Evolutionary conservation across 164 flowering plant genomes (phyloP), one percentile per base, ranked within the genome.

Genomic region (Aristolochia fimbriata): DNA sequence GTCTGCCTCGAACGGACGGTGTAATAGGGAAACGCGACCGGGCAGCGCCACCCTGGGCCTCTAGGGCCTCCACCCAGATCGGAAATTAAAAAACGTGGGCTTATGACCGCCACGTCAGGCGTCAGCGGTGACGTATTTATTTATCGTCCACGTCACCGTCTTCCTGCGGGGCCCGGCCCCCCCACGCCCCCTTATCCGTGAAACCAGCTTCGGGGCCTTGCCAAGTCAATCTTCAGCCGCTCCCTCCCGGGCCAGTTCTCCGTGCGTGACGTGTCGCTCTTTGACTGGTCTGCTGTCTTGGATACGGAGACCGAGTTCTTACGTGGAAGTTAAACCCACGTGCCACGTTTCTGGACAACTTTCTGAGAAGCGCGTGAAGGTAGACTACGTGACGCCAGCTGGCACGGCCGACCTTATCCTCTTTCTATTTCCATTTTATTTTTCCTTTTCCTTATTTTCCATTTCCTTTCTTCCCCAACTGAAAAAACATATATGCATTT

Each of bases 361-460:
- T 37, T 10, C 51, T 5, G 22, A 47, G 49, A 27, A n/a, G 58
- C 51, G 49, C 61, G 49, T 25, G 58, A 24, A 5, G 15, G 22
- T 15, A 0, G 53, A 48, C 59, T 33, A 27, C 70, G 62, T 67
- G 68, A 21, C 62, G 73, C 79, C 81, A 77, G 71, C 72, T 80
- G 81, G 79, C 76, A 66, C 77, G 75, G 76, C 75, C 79, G 71
- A 75, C 82, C 82, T 81, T 81, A 81, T 81, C 81, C 79, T 62
- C 58, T 76, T 64, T 59, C 12, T 5, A 47, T 14, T 9, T 60
- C 48, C n/a, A 23, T 23, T 30, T 51, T 47, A 52, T 51, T 61
- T 57, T 64, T 52, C 53, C 51, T 14, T 47, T 19, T 14, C 37
- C 25, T 19, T 33, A 11, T 19, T 49, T 31, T 20, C 27, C 16